phyloP scores from a whole-genome alignment of 352 stramenopile genomes.

The Pythium vanterpoolii region DNA sequence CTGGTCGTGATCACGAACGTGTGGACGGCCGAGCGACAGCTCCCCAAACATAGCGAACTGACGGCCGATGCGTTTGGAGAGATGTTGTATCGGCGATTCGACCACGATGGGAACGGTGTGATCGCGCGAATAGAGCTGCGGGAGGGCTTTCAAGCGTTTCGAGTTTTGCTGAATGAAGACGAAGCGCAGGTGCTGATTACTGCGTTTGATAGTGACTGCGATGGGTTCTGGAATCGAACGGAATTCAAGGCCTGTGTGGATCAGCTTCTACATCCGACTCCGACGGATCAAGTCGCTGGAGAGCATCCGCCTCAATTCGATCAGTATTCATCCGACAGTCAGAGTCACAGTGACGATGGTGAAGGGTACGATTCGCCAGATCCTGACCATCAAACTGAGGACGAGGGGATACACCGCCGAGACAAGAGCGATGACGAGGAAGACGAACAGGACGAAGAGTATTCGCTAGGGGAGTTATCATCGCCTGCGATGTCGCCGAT shows the following conservation, averaged over 20 bases:
- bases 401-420: not conserved
- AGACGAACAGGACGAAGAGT: conserved; percentile 1
- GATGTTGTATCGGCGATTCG: conserved; percentile 47
- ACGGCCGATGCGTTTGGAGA: conserved; percentile 22
- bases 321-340: not conserved
- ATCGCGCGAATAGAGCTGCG: conserved; percentile 55
- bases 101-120: conserved; percentile 52
- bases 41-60: not conserved
- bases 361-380: conserved; percentile 4
- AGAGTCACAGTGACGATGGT: conserved; percentile 2
- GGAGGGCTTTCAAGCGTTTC: conserved; percentile 42
- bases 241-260: conserved; percentile 53
- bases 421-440: not conserved
- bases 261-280: conserved; percentile 27
- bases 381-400: not conserved
- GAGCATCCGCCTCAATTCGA: not conserved
- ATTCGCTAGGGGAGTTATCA: conserved; percentile 17
- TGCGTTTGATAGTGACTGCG: conserved; percentile 48
- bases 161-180: conserved; percentile 32
- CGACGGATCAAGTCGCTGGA: not conserved
- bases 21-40: conserved; percentile 28
- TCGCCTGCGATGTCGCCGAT: conserved; percentile 18
- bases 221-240: conserved; percentile 45
- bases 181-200: conserved; percentile 45
- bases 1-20: conserved; percentile 30